Conservation (phyloP, 2,329 filamentous ascomycete species). For the Trichoderma sp. region DNA sequence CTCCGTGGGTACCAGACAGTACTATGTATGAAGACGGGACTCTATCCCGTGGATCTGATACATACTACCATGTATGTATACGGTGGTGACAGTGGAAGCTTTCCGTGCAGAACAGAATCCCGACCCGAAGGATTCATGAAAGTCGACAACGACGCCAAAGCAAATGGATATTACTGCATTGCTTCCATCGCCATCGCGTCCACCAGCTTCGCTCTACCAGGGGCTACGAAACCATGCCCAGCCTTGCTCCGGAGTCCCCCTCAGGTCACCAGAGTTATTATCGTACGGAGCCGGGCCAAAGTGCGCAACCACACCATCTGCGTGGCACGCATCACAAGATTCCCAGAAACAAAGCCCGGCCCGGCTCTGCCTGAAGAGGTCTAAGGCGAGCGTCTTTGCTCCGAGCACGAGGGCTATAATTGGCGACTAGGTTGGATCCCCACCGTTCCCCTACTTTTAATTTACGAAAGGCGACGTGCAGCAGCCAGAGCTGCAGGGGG, state of each 20-base stretch:
- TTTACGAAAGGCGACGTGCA: slow-evolving; percentile 18
- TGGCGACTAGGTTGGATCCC: slow-evolving; percentile 4
- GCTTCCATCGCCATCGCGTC: neutral
- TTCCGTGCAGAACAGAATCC: neutral
- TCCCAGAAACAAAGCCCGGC: neutral
- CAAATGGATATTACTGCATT: neutral
- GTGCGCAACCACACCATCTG: slow-evolving; percentile 11
- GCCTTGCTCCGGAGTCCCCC: no score
- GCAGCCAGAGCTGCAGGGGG: slow-evolving; percentile 10
- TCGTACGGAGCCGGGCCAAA: no score
- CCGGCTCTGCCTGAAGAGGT: neutral
- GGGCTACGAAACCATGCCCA: no score
- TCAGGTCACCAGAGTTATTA: no score
- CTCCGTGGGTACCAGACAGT: no score
- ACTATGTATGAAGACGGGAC: no score
- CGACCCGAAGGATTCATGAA: no score
- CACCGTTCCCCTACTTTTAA: slow-evolving; percentile 16
- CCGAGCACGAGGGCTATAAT: slow-evolving; percentile 4
- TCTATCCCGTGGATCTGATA: neutral
- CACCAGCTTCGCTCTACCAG: no score
- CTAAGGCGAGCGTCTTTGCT: slow-evolving; percentile 2
- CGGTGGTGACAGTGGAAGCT: neutral
- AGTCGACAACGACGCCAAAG: neutral
- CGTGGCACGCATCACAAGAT: slow-evolving; percentile 13
- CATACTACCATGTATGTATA: neutral